Evolutionary conservation across 2,329 filamentous ascomycete genomes (phyloP), one percentile per base, ranked within the genome.

Genomic region (Exophiala bonariae): DNA sequence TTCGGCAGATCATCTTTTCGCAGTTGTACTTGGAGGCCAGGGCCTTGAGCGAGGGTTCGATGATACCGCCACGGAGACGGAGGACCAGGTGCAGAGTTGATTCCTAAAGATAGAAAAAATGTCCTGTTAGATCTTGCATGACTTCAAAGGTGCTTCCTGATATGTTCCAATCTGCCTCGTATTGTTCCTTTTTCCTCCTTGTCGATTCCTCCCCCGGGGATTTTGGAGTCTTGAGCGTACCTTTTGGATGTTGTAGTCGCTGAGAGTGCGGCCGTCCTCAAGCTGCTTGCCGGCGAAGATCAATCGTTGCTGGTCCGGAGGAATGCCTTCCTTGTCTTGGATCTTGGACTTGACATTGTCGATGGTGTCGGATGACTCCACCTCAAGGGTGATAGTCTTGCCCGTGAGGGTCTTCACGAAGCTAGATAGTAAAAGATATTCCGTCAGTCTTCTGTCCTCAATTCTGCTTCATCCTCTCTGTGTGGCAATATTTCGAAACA

Each of bases 341-440:
- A 97, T 96, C 87, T 96, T 96, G 80, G 85, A 86, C 86, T 97
- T 97, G 78, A 97, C 92, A 85, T 96, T 97, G 85, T 97, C 92
- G 81, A 97, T 97, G 68, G 92, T 96, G 79, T 97, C 92, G 71
- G 85, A 89, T 70, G 90, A 96, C 86, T 96, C 92, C 74, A 96
- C 91, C 86, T 97, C 92, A 69, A 96, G 87, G 78, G 93, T 97
- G 83, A 97, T 96, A 77, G 92, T 97, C 89, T 97, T 97, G 79
- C 93, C 92, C 83, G 92, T 96, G 72, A 96, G 89, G 83, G 92
- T 96, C 87, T 96, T 97, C 80, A 97, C 92, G 87, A 97, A 97
- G 86, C 89, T n/a, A n/a, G n/a, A n/a, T n/a, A n/a, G n/a, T n/a
- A n/a, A n/a, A 14, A 26, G 23, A 34, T 17, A n/a, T 35, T 23